Conservation (phyloP, 2,329 filamentous ascomycete genomes). For the Fusarium sp. region DNA sequence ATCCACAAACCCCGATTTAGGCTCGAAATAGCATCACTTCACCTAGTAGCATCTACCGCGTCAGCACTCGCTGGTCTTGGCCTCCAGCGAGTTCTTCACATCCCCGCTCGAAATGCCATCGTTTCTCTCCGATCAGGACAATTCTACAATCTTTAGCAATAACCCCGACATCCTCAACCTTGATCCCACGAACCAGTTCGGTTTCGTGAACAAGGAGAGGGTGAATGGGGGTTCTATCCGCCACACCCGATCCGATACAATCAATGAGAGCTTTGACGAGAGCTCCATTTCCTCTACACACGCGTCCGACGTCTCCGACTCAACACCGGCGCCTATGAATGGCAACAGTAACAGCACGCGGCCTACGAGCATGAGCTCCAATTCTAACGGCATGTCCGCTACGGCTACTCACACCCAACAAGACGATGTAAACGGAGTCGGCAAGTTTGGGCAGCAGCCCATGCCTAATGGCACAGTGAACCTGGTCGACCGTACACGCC, state of each 20-base stretch:
- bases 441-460: constrained; percentile 34
- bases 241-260: constrained; percentile 56
- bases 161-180: constrained; percentile 57
- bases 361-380: constrained; percentile 66
- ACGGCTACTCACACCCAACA: constrained; percentile 46
- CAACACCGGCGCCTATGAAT: constrained; percentile 54
- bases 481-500: constrained; percentile 46
- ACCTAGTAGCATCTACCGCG: constrained; percentile 37
- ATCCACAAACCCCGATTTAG: constrained; percentile 23
- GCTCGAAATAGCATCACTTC: constrained; percentile 38
- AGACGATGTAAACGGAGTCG: constrained; percentile 35
- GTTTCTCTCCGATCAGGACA: constrained; percentile 60
- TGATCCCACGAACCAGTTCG: constrained; percentile 53
- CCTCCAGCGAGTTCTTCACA: constrained; percentile 35
- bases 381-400: constrained; percentile 64
- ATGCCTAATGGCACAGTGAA: constrained; percentile 42
- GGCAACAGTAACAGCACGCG: constrained; percentile 53
- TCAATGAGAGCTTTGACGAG: constrained; percentile 64
- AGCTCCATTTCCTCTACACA: constrained; percentile 63
- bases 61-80: constrained; percentile 38
- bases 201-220: constrained; percentile 47
- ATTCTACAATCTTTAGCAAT: constrained; percentile 53
- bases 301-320: constrained; percentile 62
- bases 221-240: constrained; percentile 50
- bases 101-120: constrained; percentile 61